A percentile compares a stretch with the other conserved stretches of the same genome.
Conservation (phyloP, 192 early-diverging fungal genomes). For the Chytriomyces sp. region DNA sequence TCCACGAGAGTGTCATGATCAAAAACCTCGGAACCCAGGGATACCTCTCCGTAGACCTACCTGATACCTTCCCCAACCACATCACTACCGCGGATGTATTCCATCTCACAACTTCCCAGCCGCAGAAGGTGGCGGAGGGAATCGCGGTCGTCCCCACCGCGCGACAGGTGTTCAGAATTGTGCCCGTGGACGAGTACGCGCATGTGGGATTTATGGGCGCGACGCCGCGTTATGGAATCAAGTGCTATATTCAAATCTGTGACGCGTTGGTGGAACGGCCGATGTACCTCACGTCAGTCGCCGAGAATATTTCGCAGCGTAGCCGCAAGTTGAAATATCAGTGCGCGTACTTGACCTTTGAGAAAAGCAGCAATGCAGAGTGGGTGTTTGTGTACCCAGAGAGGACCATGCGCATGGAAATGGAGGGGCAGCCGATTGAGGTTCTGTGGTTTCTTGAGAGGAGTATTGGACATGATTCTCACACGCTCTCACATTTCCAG, state of each 20-base stretch:
- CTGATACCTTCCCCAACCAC: slow-evolving; percentile 31
- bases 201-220: slow-evolving; percentile 6
- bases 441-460: slow-evolving; percentile 8
- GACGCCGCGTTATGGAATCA: slow-evolving; percentile 30
- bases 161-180: slow-evolving; percentile 27
- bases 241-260: slow-evolving; percentile 33
- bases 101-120: slow-evolving; percentile 28
- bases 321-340: slow-evolving; percentile 39
- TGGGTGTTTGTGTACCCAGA: slow-evolving; percentile 45
- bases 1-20: slow-evolving; percentile 39
- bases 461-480: no score
- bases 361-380: slow-evolving; percentile 28
- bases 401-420: slow-evolving; percentile 32
- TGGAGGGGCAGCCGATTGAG: slow-evolving; percentile 37
- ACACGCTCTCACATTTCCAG: slow-evolving; percentile 11
- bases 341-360: slow-evolving; percentile 30
- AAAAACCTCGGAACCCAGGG: slow-evolving; percentile 36
- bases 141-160: slow-evolving; percentile 17
- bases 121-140: not conserved
- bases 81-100: slow-evolving; percentile 26
- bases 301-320: slow-evolving; percentile 26
- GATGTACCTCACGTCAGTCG: slow-evolving; percentile 41
- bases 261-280: slow-evolving; percentile 34
- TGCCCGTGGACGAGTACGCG: slow-evolving; percentile 22
- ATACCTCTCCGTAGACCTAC: slow-evolving; percentile 36